Base-by-base conservation (phyloP, 495 filamentous ascomycete species). In the Xylaria longipes region DNA sequence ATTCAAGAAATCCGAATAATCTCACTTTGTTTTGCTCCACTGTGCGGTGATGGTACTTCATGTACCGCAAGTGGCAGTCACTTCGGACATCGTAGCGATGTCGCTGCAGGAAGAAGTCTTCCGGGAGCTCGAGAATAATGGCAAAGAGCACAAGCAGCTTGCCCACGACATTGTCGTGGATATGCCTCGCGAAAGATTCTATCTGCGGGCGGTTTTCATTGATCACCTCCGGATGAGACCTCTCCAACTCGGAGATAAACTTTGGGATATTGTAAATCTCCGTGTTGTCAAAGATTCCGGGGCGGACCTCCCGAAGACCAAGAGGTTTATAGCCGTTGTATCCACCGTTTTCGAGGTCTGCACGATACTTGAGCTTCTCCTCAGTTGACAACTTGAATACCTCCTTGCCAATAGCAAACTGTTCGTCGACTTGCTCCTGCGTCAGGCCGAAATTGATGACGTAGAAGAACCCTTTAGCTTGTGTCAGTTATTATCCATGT, bases 371-470 rank as follows among this genome's bases (percentile, higher is more conserved):
- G 65, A 74, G 63, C 62, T 77, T 80, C 48, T 89, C 88, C 58
- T 89, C 85, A 15, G 81, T 79, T 0, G 87, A 82, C 1, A 91
- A 80, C 6, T 84, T 77, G 75, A 89, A 89, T 63, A 90, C 84
- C 50, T 85, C 80, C 54, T 86, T 86, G 12, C 84, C 88, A 1
- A 91, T 80, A 50, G 87, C 85, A 70, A 90, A 91, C 71, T 91
- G 89, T 41, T 81, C 80, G 68, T 90, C 86, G 3, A 91, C 82
- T 75, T 89, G 80, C 43, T 90, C 87, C 71, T 90, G 86, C 57
- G 78, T 80, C 20, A 90, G 82, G 58, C 86, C 88, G 72, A 87
- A 89, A 77, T 87, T 86, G 69, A 84, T 87, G 15, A 90, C 85
- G 72, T 89, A 89, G 78, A 89, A 89, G 77, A 89, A 90, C 9